Base-by-base conservation (phyloP, 805 yeast genomes). In the Ogataea pilisensis region DNA sequence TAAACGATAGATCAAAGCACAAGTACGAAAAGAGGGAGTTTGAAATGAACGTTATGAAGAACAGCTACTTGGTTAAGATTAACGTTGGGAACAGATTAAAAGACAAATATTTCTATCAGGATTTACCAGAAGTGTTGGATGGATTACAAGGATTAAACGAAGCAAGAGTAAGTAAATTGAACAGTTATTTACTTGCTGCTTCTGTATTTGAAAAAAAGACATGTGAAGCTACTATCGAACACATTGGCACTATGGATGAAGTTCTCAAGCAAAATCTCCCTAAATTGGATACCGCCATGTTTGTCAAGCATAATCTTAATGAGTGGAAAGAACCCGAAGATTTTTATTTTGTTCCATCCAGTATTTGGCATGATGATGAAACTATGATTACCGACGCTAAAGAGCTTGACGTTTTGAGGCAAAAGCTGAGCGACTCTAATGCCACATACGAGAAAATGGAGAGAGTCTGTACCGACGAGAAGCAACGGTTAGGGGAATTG, bases 321-420 rank as follows among this genome's bases (percentile, higher is more conserved):
- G 69, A 68, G 13, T 93, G 96, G 97, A 71, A 70, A 34, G 97
- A 89, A 53, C 98, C 97, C 1, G 69, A 68, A 6, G 98, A 91
- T 64, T 87, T 85, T 57, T 72, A 78, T 49, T 93, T 85, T 55
- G 75, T 85, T 47, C 96, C 98, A 1, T 82, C 95, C 20, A 81
- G 89, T 24, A 82, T 93, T 31, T 93, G 99, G 99, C 98, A 91
- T 63, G 99, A 93, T 56, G 97, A 93, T 62, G 96, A 88, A 49
- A 67, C 75, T 27, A 73, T 85, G 54, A 71, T 82, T 47, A 73
- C 79, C 1, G 68, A 73, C 5, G 73, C 75, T 33, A 73, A 70
- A 5, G 86, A 80, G 54, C 64, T 82, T 38, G 68, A 74, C 6
- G 76, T 73, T 30, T 64, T 85, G 55, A 79, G 76, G 56, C 66